These are phyloP conservation scores for Blastobotrys robertii DNA, from an alignment of 805 yeast species.

Conservation along the genomic window DNA sequence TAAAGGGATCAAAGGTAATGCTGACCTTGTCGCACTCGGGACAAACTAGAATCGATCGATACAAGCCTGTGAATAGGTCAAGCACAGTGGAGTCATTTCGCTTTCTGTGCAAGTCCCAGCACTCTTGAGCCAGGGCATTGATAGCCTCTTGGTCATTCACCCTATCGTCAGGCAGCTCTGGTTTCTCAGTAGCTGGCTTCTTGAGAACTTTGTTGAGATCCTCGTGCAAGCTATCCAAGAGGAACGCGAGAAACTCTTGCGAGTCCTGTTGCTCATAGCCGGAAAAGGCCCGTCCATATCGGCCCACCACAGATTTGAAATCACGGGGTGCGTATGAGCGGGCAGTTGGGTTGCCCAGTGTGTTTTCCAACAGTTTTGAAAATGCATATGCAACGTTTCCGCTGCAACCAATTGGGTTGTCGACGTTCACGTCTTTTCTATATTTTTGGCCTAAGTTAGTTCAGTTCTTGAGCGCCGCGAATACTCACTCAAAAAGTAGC, in stretches of 20 bases:
- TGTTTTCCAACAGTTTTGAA: slow-evolving; percentile 45
- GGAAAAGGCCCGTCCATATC: slow-evolving; percentile 53
- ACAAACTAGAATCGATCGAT: slow-evolving; percentile 81
- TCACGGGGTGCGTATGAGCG: slow-evolving; percentile 41
- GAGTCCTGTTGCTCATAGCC: slow-evolving; percentile 77
- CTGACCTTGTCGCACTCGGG: slow-evolving; percentile 75
- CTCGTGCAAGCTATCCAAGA: slow-evolving; percentile 72
- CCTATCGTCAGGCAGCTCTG: slow-evolving; percentile 59
- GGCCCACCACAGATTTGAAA: slow-evolving; percentile 61
- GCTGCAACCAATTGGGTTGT: slow-evolving; percentile 67
- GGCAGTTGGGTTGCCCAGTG: slow-evolving; percentile 15
- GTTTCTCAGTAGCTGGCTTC: slow-evolving; percentile 85
- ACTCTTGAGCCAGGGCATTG: slow-evolving; percentile 52
- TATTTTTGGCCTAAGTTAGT: slow-evolving; percentile 58
- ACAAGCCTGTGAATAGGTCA: slow-evolving; percentile 84
- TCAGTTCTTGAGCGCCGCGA: no score
- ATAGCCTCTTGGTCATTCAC: slow-evolving; percentile 41
- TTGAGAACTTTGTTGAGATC: slow-evolving; percentile 71
- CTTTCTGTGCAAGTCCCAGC: slow-evolving; percentile 71
- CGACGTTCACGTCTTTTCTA: slow-evolving; percentile 56
- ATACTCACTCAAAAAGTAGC: slow-evolving; percentile 46
- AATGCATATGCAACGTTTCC: slow-evolving; percentile 69
- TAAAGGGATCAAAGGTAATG: slow-evolving; percentile 88
- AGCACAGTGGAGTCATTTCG: slow-evolving; percentile 79
- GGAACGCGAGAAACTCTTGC: slow-evolving; percentile 66